Percentiles rank a stretch among this genome's conserved stretches.
Conservation (phyloP, 257 asterid species). For the Solanum clarkiae region DNA sequence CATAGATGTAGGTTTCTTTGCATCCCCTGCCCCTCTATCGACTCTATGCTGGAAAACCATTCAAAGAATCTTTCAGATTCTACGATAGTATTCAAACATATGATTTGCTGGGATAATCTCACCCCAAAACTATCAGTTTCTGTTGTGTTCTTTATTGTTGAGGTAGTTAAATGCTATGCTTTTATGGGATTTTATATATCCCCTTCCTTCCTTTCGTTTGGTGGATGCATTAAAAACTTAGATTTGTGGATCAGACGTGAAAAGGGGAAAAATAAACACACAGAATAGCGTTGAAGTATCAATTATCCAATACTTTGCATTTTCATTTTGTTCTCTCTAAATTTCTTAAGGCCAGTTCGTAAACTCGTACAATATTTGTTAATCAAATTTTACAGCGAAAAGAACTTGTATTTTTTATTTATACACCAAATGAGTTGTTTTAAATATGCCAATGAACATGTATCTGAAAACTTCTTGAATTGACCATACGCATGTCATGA, state of each 20-base stretch:
- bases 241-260: not conserved
- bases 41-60: not conserved
- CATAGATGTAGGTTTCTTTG: not conserved
- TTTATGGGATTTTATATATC: not conserved
- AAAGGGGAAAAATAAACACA: not conserved
- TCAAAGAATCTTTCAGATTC: not conserved
- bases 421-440: not conserved
- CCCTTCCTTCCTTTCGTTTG: not conserved
- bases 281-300: not conserved
- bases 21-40: not conserved
- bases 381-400: not conserved
- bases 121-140: not conserved
- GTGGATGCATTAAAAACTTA: not conserved
- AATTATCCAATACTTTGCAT: not conserved
- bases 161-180: not conserved
- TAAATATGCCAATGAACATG: not conserved
- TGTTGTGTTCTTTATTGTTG: not conserved
- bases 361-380: not conserved
- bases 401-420: not conserved
- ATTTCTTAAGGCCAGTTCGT: not conserved
- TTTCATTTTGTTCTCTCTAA: not conserved
- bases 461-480: not conserved
- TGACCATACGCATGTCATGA: not conserved
- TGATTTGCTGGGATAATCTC: not conserved
- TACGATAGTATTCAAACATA: not conserved